Evolutionary conservation across 768 basidiomycete species (phyloP).

Genomic region (Mycena olivaceomarginata): DNA sequence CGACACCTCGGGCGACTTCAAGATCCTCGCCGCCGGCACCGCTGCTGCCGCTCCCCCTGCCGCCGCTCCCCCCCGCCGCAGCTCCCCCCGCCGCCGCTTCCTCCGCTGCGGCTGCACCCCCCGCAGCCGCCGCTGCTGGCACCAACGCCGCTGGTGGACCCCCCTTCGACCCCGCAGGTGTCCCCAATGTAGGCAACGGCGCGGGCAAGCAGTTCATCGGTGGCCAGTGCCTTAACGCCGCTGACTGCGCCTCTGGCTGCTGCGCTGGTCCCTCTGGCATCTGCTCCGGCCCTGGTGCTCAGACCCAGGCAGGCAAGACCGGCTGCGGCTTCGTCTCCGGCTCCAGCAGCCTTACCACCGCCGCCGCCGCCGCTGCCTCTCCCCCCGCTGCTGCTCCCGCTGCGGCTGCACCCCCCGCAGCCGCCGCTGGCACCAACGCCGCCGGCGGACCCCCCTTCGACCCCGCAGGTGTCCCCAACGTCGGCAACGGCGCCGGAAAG

Average conservation of each 20-base stretch:
- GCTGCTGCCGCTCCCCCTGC: background rate
- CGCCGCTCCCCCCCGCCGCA: too few relatives aligned
- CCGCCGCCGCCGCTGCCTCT: too few relatives aligned
- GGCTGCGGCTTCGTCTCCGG: background rate
- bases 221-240: background rate
- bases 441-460: too few relatives aligned
- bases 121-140: background rate
- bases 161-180: background rate
- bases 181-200: background rate
- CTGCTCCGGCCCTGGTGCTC: too few relatives aligned
- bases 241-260: too few relatives aligned
- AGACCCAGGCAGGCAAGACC: too few relatives aligned
- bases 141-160: background rate
- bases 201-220: background rate
- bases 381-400: too few relatives aligned
- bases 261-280: too few relatives aligned
- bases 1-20: conserved; percentile 4
- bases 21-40: background rate
- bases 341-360: background rate
- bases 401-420: too few relatives aligned
- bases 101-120: background rate
- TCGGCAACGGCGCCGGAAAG: too few relatives aligned
- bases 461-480: too few relatives aligned
- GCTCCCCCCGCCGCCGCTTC: background rate
- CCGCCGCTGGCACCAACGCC: too few relatives aligned